phyloP scores from a whole-genome alignment of 495 filamentous ascomycete species.

The Antarctomyces pellizariae region DNA sequence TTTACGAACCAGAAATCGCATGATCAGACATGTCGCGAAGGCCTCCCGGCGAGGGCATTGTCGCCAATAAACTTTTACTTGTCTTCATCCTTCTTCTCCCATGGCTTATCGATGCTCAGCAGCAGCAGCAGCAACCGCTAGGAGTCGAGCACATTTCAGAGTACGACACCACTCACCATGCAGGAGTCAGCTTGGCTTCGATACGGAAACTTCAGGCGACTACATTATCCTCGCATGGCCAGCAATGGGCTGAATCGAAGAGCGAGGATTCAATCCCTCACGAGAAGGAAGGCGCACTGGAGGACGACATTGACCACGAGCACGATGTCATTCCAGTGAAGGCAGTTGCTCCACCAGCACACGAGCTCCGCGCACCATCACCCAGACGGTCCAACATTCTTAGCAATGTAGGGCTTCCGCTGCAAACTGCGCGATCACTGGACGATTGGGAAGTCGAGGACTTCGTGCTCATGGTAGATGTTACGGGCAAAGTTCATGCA shows the following conservation, averaged over 20 bases:
- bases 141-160: no score
- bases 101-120: conserved; percentile 33
- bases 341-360: conserved; percentile 74
- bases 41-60: conserved; percentile 26
- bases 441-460: conserved; percentile 99
- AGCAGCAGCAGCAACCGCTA: conserved; percentile 33
- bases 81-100: conserved; percentile 26
- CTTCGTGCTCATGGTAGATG: conserved; percentile 97
- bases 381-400: conserved; percentile 38
- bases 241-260: conserved; percentile 13
- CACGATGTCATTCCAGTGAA: conserved; percentile 72
- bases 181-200: no score
- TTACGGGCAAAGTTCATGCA: conserved; percentile 90
- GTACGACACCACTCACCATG: no score
- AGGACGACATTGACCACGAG: conserved; percentile 17
- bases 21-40: conserved; percentile 28
- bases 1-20: no score
- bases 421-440: conserved; percentile 74
- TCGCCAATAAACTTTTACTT: conserved; percentile 20
- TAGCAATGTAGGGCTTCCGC: conserved; percentile 52
- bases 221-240: conserved; percentile 10
- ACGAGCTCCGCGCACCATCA: conserved; percentile 60
- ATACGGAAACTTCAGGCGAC: conserved; percentile 10
- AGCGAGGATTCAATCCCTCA: conserved; percentile 4
- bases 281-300: background rate